A percentile compares a stretch with the other conserved stretches of the same genome.
Conservation (phyloP, 495 filamentous ascomycete genomes). For the Penicillium angulare region DNA sequence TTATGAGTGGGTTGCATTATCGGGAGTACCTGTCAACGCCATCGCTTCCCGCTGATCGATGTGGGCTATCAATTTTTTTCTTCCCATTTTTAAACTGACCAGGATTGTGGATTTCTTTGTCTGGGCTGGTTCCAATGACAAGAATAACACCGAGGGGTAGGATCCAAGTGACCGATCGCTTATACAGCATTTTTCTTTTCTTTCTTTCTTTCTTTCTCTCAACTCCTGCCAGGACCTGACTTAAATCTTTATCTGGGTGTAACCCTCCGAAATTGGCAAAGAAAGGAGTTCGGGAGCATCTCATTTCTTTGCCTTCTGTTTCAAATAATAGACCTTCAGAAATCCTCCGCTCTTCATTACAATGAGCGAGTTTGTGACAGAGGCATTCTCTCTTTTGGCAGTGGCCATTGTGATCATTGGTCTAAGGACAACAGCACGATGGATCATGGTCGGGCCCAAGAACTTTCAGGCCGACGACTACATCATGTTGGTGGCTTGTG, state of each 20-base stretch:
- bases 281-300: no score
- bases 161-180: no score
- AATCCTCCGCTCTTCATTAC: neutral
- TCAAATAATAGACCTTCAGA: neutral
- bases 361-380: slow-evolving; percentile 43
- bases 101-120: slow-evolving; percentile 20
- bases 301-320: slow-evolving; percentile 1
- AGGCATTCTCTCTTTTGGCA: slow-evolving; percentile 53
- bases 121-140: slow-evolving; percentile 26
- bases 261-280: slow-evolving; percentile 5
- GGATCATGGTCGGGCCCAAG: slow-evolving; percentile 47
- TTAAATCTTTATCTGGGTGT: slow-evolving; percentile 25
- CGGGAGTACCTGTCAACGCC: neutral
- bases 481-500: slow-evolving; percentile 56
- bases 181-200: neutral
- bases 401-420: slow-evolving; percentile 49
- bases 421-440: slow-evolving; percentile 49
- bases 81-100: slow-evolving; percentile 23
- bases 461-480: slow-evolving; percentile 58
- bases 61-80: neutral
- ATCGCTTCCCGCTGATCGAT: neutral
- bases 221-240: slow-evolving; percentile 5
- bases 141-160: slow-evolving; percentile 9
- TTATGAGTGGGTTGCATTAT: no score
- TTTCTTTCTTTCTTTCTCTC: slow-evolving; percentile 1